These are phyloP conservation scores for Zalaria sp. DNA, from an alignment of 2,329 filamentous ascomycete genomes.

Conservation along the genomic window DNA sequence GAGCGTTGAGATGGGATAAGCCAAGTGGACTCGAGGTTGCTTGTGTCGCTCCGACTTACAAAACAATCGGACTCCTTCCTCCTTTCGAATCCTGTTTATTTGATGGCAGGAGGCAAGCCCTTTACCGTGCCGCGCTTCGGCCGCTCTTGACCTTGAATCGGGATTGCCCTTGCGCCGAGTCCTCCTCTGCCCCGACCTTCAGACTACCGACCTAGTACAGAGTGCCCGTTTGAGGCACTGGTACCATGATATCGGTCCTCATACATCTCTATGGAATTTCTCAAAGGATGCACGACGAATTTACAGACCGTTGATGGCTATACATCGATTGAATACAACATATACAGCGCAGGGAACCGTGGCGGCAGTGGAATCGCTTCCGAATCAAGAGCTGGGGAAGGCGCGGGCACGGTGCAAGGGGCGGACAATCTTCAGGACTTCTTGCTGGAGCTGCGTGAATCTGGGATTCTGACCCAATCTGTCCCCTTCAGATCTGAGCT, in stretches of 20 bases:
- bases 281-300: slow-evolving; percentile 19
- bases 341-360: not conserved
- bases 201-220: too few relatives aligned
- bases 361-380: not conserved
- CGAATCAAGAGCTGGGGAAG: not conserved
- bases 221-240: too few relatives aligned
- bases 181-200: too few relatives aligned
- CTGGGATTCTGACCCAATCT: slow-evolving; percentile 1
- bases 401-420: not conserved
- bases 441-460: not conserved
- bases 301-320: slow-evolving; percentile 10
- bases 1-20: too few relatives aligned
- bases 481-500: slow-evolving; percentile 2
- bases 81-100: too few relatives aligned
- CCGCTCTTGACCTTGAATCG: too few relatives aligned
- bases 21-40: too few relatives aligned
- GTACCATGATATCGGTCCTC: not conserved
- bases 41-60: too few relatives aligned
- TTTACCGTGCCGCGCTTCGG: too few relatives aligned
- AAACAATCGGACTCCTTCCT: too few relatives aligned
- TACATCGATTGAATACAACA: slow-evolving; percentile 4
- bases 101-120: too few relatives aligned
- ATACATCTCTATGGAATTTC: slow-evolving; percentile 15
- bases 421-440: not conserved
- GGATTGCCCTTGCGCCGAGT: too few relatives aligned